Percentiles rank a stretch among this genome's conserved stretches.
Conservation (phyloP, 495 filamentous ascomycete species). For the Penicillium canariense region DNA sequence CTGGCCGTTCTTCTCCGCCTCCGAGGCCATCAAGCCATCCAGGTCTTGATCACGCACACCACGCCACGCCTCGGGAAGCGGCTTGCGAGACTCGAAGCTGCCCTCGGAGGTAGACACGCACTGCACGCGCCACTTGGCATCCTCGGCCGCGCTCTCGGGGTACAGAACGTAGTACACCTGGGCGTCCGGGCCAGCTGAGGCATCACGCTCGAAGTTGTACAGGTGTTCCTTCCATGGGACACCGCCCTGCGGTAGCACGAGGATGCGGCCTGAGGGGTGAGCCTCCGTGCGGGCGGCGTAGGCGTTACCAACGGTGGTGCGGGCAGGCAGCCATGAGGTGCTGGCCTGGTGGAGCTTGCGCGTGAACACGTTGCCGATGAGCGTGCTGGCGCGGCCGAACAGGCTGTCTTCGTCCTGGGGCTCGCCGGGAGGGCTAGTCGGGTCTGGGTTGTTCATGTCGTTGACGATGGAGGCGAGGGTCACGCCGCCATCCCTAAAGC, state of each 20-base stretch:
- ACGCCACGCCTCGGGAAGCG: conserved; percentile 86
- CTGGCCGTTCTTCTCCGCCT: conserved; percentile 41
- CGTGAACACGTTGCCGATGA: conserved; percentile 84
- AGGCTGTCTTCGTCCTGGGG: conserved; percentile 79
- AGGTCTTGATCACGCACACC: conserved; percentile 84
- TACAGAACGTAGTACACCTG: conserved; percentile 85
- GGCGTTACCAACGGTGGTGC: conserved; percentile 69
- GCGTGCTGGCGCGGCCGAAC: conserved; percentile 69
- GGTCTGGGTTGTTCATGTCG: conserved; percentile 67
- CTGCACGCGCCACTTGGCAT: conserved; percentile 88
- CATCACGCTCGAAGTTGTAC: conserved; percentile 75
- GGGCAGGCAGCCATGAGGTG: conserved; percentile 77
- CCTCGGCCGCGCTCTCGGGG: conserved; percentile 68
- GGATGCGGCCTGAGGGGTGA: conserved; percentile 71
- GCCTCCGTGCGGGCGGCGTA: conserved; percentile 61
- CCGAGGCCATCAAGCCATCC: conserved; percentile 67
- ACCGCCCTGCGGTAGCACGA: conserved; percentile 71
- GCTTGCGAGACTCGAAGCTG: conserved; percentile 86
- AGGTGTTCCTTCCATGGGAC: conserved; percentile 96
- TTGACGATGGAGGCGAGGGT: conserved; percentile 79
- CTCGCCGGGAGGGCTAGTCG: conserved; percentile 40
- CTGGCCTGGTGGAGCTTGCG: conserved; percentile 63
- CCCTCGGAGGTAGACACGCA: conserved; percentile 75
- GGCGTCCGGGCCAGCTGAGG: conserved; percentile 39
- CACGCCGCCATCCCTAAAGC: conserved; percentile 78